A percentile compares a stretch with the other conserved stretches of the same genome.
Evolutionary conservation across 768 basidiomycete genomes (phyloP).

Genomic region (Mycena galericulata): DNA sequence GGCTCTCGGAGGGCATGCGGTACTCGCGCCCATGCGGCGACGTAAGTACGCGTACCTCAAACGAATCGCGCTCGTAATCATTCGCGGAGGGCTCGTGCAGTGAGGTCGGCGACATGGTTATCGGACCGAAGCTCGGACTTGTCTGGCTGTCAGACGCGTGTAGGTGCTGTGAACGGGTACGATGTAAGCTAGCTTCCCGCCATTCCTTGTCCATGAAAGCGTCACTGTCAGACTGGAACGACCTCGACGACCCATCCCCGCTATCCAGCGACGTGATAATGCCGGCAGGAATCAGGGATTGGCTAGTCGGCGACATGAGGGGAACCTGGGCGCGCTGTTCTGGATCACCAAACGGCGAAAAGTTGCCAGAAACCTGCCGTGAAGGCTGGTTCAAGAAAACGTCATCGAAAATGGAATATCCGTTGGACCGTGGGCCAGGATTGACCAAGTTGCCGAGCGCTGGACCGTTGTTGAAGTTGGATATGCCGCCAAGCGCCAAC

Average conservation of each 20-base stretch:
- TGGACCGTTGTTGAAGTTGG: slow-evolving; percentile 36
- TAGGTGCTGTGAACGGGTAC: slow-evolving; percentile 26
- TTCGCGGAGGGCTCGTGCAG: slow-evolving; percentile 44
- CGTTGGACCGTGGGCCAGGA: slow-evolving; percentile 47
- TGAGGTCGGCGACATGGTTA: slow-evolving; percentile 58
- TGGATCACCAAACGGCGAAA: slow-evolving; percentile 68
- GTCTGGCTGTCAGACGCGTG: slow-evolving; percentile 24
- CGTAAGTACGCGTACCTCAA: slow-evolving; percentile 55
- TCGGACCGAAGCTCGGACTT: slow-evolving; percentile 32
- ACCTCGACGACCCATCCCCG: slow-evolving; percentile 52
- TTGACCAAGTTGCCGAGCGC: slow-evolving; percentile 31
- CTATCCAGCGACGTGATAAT: slow-evolving; percentile 67
- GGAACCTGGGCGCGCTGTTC: slow-evolving; percentile 41
- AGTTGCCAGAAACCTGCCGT: slow-evolving; percentile 46
- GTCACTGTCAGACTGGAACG: slow-evolving; percentile 67
- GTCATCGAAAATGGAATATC: slow-evolving; percentile 56
- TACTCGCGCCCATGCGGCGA: slow-evolving; percentile 40
- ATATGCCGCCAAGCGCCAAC: slow-evolving; percentile 46
- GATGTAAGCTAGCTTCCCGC: slow-evolving; percentile 46
- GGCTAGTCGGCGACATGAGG: slow-evolving; percentile 54
- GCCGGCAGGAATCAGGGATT: slow-evolving; percentile 67
- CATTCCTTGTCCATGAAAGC: slow-evolving; percentile 65
- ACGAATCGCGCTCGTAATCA: slow-evolving; percentile 58
- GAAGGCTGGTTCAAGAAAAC: slow-evolving; percentile 44
- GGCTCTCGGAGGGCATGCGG: slow-evolving; percentile 35